These are phyloP conservation scores for Eucalyptus erythrocorys DNA, from an alignment of 345 rosid species.

Conservation along the genomic window DNA sequence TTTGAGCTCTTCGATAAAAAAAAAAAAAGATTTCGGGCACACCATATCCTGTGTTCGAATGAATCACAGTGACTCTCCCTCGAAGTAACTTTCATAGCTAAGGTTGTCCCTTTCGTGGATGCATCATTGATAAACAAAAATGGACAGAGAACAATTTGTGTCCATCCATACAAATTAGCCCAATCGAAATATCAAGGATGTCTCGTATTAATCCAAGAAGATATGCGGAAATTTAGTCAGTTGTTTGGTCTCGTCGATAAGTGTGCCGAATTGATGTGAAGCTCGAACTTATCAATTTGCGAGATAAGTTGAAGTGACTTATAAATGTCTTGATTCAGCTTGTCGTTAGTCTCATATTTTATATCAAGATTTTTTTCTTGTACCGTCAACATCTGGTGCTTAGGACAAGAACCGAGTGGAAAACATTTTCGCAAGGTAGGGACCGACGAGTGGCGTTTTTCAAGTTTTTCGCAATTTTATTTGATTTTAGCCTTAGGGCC, in stretches of 20 bases:
- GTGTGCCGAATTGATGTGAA: fast-evolving
- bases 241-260: fast-evolving
- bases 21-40: background rate
- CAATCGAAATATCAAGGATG: background rate
- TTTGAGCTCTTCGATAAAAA: background rate
- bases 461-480: background rate
- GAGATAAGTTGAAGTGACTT: background rate
- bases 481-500: background rate
- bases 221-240: background rate
- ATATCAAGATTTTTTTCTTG: background rate
- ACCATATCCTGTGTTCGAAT: background rate
- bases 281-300: background rate
- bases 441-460: background rate
- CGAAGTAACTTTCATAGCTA: background rate
- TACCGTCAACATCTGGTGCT: background rate
- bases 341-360: fast-evolving
- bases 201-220: background rate
- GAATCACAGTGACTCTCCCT: background rate
- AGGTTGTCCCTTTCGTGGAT: background rate
- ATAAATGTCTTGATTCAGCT: background rate
- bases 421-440: background rate
- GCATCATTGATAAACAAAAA: too few relatives aligned
- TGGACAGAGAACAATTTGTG: background rate
- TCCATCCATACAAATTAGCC: too few relatives aligned
- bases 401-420: background rate